A percentile compares a stretch with the other conserved stretches of the same genome.
phyloP scores from a whole-genome alignment of 441 rosid genomes.

The Populus hybrid region DNA sequence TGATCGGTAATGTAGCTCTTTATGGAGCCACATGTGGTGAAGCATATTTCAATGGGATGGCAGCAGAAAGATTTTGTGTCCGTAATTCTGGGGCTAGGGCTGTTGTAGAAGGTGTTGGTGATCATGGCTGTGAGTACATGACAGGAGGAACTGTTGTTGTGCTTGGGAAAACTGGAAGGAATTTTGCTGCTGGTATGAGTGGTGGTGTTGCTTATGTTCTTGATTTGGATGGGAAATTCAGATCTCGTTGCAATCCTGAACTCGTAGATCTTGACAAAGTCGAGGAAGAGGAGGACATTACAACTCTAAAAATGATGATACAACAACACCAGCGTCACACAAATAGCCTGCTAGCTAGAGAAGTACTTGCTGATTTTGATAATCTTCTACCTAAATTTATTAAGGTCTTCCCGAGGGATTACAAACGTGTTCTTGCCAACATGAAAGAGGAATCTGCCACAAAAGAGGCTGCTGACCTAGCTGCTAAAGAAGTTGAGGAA shows the following conservation, averaged over 20 bases:
- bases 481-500: slow-evolving; percentile 57
- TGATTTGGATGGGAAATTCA: slow-evolving; percentile 80
- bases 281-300: slow-evolving; percentile 89
- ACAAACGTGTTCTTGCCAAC: slow-evolving; percentile 84
- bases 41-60: slow-evolving; percentile 99
- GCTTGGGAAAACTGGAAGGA: slow-evolving; percentile 98
- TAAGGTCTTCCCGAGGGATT: slow-evolving; percentile 97
- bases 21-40: slow-evolving; percentile 95
- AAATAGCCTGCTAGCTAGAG: slow-evolving; percentile 84
- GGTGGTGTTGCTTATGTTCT: slow-evolving; percentile 98
- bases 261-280: slow-evolving; percentile 96
- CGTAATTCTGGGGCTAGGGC: slow-evolving; percentile 99
- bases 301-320: slow-evolving; percentile 92
- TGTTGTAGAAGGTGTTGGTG: slow-evolving; percentile 99
- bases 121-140: slow-evolving; percentile 99
- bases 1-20: slow-evolving; percentile 98
- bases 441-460: slow-evolving; percentile 62
- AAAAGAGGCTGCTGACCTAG: slow-evolving; percentile 34
- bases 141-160: slow-evolving; percentile 98
- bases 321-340: slow-evolving; percentile 98
- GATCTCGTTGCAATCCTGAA: slow-evolving; percentile 84
- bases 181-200: slow-evolving; percentile 99
- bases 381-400: slow-evolving; percentile 75
- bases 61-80: slow-evolving; percentile 99
- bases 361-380: slow-evolving; percentile 81